A percentile compares a stretch with the other conserved stretches of the same genome.
Conservation (phyloP, 192 early-diverging fungal species). For the Backusella westeae region DNA sequence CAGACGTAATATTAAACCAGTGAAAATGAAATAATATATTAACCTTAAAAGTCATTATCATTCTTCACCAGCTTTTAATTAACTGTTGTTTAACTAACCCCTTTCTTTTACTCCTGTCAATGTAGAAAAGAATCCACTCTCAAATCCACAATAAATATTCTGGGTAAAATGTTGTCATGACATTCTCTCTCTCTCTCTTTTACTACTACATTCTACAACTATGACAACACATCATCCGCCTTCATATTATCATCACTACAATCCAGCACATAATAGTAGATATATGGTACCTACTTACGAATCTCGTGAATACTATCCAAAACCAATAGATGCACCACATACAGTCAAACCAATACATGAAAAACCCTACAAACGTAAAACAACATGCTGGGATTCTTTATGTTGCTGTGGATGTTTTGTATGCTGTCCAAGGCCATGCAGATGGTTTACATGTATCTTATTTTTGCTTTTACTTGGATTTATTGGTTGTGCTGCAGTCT, state of each 20-base stretch:
- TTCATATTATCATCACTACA: background rate
- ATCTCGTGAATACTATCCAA: background rate
- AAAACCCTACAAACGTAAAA: conserved; percentile 6
- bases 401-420: conserved; percentile 37
- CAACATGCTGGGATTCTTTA: conserved; percentile 25
- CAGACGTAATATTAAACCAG: background rate
- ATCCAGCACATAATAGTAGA: background rate
- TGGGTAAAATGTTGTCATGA: background rate
- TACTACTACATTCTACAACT: background rate
- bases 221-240: background rate
- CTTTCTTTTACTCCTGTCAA: background rate
- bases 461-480: conserved; percentile 38
- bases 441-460: conserved; percentile 39
- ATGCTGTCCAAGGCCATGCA: conserved; percentile 35
- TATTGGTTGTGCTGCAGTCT: conserved; percentile 37
- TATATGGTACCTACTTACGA: background rate
- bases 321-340: background rate
- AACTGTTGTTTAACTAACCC: background rate
- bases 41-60: background rate
- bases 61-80: background rate
- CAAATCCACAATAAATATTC: background rate
- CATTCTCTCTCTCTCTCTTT: background rate
- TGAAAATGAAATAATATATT: background rate
- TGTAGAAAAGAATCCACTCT: background rate
- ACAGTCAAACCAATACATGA: background rate